Evolutionary conservation across 176 grass and related monocot genomes (phyloP).

Genomic region (Musa schizocarpa): DNA sequence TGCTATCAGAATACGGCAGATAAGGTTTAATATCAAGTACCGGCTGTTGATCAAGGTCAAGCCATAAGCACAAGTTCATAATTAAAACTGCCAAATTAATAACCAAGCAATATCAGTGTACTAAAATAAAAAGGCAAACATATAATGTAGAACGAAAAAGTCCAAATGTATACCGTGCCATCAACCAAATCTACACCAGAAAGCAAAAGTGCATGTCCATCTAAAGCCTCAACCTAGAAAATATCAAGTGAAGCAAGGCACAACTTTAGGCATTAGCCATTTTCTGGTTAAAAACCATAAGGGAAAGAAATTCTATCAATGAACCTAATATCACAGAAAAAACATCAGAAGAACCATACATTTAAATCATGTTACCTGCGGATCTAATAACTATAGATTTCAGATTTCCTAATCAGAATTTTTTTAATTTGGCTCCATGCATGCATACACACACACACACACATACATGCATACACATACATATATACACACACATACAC

Average conservation of each 20-base stretch:
- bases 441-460: too few relatives aligned
- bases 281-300: neutral
- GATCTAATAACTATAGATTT: too few relatives aligned
- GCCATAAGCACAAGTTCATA: conserved; percentile 29
- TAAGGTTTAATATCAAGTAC: conserved; percentile 97
- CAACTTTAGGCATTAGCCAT: neutral
- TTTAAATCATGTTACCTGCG: too few relatives aligned
- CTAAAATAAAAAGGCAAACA: neutral
- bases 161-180: conserved; percentile 40
- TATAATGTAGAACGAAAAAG: conserved; percentile 5
- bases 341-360: too few relatives aligned
- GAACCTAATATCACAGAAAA: too few relatives aligned
- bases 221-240: conserved; percentile 69
- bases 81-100: conserved; percentile 20
- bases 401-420: too few relatives aligned
- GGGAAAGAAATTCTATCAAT: neutral
- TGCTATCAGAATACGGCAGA: conserved; percentile 75
- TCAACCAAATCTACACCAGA: conserved; percentile 98
- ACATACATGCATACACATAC: too few relatives aligned
- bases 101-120: neutral
- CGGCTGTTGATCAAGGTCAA: conserved; percentile 56
- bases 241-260: conserved; percentile 4
- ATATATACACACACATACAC: too few relatives aligned
- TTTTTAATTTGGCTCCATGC: too few relatives aligned
- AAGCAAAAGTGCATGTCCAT: conserved; percentile 66